These are phyloP conservation scores for Pholiota conissans DNA, from an alignment of 768 basidiomycete genomes.

Conservation along the genomic window DNA sequence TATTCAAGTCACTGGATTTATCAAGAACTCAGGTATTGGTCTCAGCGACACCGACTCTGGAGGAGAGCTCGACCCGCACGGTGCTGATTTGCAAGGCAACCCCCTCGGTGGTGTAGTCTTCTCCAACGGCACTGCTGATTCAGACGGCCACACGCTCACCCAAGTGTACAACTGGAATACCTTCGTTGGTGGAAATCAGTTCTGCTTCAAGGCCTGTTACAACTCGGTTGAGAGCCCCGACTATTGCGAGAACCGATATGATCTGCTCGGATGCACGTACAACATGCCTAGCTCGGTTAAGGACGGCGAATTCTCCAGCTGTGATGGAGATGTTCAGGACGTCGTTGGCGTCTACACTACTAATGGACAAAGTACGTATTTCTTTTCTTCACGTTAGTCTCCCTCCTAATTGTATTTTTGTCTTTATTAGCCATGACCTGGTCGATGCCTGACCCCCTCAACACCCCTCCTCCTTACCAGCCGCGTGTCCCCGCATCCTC, in stretches of 20 bases:
- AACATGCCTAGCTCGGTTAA: slow-evolving; percentile 65
- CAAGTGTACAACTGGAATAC: slow-evolving; percentile 73
- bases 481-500: slow-evolving; percentile 39
- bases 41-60: slow-evolving; percentile 56
- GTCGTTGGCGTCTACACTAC: slow-evolving; percentile 49
- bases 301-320: slow-evolving; percentile 59
- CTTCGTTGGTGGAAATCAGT: slow-evolving; percentile 61
- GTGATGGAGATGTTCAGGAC: slow-evolving; percentile 62
- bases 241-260: slow-evolving; percentile 66
- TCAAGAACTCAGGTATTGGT: slow-evolving; percentile 62
- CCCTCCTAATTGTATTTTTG: not conserved
- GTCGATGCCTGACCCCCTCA: slow-evolving; percentile 18
- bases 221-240: slow-evolving; percentile 42
- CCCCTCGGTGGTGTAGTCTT: slow-evolving; percentile 73
- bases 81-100: slow-evolving; percentile 76
- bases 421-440: slow-evolving; percentile 11
- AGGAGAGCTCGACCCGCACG: slow-evolving; percentile 79
- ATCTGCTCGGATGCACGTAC: slow-evolving; percentile 68
- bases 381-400: not conserved
- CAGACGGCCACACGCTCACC: slow-evolving; percentile 38
- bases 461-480: slow-evolving; percentile 37
- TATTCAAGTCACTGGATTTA: slow-evolving; percentile 59
- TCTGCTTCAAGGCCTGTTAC: slow-evolving; percentile 75
- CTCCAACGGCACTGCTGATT: slow-evolving; percentile 51
- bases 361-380: slow-evolving; percentile 30